phyloP scores from a whole-genome alignment of 2,329 filamentous ascomycete species.

The Aspergillus sp. region DNA sequence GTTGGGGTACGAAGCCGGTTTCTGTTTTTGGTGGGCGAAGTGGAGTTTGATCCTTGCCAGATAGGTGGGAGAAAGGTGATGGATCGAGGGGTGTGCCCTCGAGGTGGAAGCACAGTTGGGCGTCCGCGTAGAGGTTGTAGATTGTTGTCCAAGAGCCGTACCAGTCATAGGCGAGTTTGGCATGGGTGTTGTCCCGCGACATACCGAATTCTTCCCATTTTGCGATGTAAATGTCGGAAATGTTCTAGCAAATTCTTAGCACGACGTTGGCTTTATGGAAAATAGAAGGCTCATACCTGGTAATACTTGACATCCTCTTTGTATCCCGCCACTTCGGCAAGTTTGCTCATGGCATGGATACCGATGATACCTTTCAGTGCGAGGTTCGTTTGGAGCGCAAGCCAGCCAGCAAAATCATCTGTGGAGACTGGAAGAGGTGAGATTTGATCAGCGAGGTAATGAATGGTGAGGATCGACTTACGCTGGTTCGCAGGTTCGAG shows the following conservation, averaged over 20 bases:
- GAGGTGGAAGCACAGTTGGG: conserved; percentile 76
- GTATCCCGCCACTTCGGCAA: conserved; percentile 64
- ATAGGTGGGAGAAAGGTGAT: not conserved
- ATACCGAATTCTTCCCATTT: conserved; percentile 73
- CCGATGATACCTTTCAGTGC: conserved; percentile 83
- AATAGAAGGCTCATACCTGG: conserved; percentile 34
- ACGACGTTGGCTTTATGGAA: not conserved
- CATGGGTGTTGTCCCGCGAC: conserved; percentile 67
- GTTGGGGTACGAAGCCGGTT: conserved; percentile 67
- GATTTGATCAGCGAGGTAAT: not conserved
- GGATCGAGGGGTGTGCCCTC: conserved; percentile 41
- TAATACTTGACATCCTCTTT: conserved; percentile 58
- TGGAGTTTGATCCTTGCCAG: conserved; percentile 30
- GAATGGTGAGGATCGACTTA: conserved; percentile 25
- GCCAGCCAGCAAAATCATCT: conserved; percentile 78
- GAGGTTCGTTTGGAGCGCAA: conserved; percentile 77
- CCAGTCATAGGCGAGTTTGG: conserved; percentile 77
- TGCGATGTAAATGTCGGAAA: conserved; percentile 65
- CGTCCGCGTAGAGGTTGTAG: conserved; percentile 82
- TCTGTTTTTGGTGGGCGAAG: conserved; percentile 26
- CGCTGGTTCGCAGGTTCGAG: conserved; percentile 72
- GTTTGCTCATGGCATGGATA: conserved; percentile 73
- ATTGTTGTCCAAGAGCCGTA: conserved; percentile 80
- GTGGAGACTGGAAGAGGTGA: conserved; percentile 60
- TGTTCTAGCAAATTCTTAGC: conserved; percentile 41